Conservation (phyloP, 2,329 filamentous ascomycete genomes). For the Triangularia setosa region DNA sequence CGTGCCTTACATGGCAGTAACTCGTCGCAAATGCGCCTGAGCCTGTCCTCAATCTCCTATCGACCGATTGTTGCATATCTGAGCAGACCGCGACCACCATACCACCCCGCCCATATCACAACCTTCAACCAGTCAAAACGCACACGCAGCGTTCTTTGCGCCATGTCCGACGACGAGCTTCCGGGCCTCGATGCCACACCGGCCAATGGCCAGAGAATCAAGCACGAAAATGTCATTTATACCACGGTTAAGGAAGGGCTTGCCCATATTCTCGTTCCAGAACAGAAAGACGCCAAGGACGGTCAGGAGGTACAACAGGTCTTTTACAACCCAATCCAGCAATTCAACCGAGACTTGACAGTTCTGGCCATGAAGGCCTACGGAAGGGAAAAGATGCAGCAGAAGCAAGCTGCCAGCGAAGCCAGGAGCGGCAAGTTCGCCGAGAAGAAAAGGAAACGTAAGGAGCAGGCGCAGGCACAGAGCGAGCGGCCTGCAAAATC, state of each 20-base stretch:
- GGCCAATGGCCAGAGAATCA: conserved; percentile 33
- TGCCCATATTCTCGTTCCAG: conserved; percentile 53
- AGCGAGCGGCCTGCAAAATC: conserved; percentile 37
- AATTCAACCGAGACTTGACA: conserved; percentile 95
- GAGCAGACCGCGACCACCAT: neutral
- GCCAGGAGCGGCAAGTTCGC: conserved; percentile 50
- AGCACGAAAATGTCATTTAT: conserved; percentile 46
- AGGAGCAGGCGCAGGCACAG: conserved; percentile 36
- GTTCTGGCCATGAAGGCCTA: conserved; percentile 89
- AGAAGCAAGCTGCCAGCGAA: conserved; percentile 52
- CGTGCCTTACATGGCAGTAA: neutral
- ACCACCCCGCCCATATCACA: neutral
- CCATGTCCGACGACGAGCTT: conserved; percentile 26
- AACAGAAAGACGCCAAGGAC: conserved; percentile 43
- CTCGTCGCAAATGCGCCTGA: conserved; percentile 13
- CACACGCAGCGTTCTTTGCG: conserved; percentile 1
- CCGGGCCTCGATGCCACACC: conserved; percentile 26
- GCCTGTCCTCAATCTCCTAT: conserved; percentile 7
- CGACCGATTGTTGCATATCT: conserved; percentile 6
- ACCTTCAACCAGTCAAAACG: neutral
- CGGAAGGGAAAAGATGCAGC: conserved; percentile 58
- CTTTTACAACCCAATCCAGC: conserved; percentile 98
- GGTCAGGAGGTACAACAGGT: conserved; percentile 69
- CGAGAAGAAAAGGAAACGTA: conserved; percentile 41
- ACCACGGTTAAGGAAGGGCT: conserved; percentile 52